Percentiles rank a stretch among this genome's conserved stretches.
phyloP scores from a whole-genome alignment of 2,329 filamentous ascomycete genomes.

The Arthrobotrys sphaeroides region DNA sequence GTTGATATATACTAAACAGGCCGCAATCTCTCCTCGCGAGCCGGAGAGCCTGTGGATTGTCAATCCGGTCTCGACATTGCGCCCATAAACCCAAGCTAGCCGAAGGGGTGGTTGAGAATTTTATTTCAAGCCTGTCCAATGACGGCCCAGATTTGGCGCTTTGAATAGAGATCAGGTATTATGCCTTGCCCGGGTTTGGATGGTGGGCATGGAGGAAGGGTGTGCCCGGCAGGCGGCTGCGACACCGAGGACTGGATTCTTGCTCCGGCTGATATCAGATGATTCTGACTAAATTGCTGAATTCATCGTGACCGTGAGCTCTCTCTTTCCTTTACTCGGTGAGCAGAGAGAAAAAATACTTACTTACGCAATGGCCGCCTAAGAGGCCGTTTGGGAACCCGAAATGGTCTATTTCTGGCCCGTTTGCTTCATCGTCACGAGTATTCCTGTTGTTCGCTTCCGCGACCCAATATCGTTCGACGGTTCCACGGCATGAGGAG shows the following conservation, averaged over 20 bases:
- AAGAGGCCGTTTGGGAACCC: neutral
- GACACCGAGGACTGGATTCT: constrained; percentile 32
- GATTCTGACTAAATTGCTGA: neutral
- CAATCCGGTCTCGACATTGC: constrained; percentile 25
- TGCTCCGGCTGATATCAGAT: neutral
- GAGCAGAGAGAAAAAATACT: neutral
- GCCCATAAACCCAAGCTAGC: constrained; percentile 29
- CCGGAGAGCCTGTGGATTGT: constrained; percentile 41
- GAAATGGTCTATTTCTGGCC: constrained; percentile 10
- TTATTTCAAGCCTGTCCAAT: constrained; percentile 52
- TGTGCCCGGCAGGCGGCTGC: constrained; percentile 47
- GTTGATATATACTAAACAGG: constrained; percentile 50
- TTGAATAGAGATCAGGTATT: constrained; percentile 36
- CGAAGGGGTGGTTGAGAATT: constrained; percentile 49
- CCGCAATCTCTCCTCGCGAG: constrained; percentile 40
- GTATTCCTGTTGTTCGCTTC: constrained; percentile 15
- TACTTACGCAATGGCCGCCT: neutral
- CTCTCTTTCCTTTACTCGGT: no score
- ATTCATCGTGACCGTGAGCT: neutral
- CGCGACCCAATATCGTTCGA: constrained; percentile 11
- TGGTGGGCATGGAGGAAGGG: constrained; percentile 39
- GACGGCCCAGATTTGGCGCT: constrained; percentile 48
- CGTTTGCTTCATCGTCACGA: constrained; percentile 16
- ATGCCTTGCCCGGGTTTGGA: constrained; percentile 49
- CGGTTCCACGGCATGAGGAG: constrained; percentile 8